A percentile compares a stretch with the other conserved stretches of the same genome.
Conservation (phyloP, 2,329 filamentous ascomycete species). For the Mycosphaerella sp. region DNA sequence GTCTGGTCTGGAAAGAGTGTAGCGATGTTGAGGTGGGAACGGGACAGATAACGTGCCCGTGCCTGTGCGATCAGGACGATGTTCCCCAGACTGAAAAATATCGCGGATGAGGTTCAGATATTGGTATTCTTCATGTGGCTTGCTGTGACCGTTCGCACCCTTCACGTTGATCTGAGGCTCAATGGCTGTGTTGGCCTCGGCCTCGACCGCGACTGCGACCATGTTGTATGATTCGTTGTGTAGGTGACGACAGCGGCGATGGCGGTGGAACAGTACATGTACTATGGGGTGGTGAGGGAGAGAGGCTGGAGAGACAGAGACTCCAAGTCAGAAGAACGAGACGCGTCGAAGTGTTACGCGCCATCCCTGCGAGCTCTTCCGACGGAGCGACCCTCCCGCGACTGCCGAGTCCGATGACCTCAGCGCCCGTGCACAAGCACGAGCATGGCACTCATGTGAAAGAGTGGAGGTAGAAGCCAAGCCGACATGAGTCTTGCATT, state of each 20-base stretch:
- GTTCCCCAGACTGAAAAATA: slow-evolving; percentile 77
- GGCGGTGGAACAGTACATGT: too few relatives aligned
- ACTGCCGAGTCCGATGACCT: too few relatives aligned
- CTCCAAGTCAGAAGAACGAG: background rate
- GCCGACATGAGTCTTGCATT: too few relatives aligned
- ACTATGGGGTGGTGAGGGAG: too few relatives aligned
- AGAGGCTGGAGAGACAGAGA: too few relatives aligned
- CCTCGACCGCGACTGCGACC: slow-evolving; percentile 31
- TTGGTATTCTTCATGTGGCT: slow-evolving; percentile 77
- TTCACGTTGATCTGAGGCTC: slow-evolving; percentile 18
- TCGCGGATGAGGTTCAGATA: slow-evolving; percentile 84
- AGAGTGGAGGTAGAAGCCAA: too few relatives aligned
- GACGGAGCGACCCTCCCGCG: too few relatives aligned
- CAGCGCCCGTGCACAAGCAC: too few relatives aligned
- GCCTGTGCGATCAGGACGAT: slow-evolving; percentile 87
- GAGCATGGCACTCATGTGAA: too few relatives aligned
- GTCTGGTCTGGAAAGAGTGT: slow-evolving; percentile 62
- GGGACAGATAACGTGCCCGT: slow-evolving; percentile 90
- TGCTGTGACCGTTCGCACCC: slow-evolving; percentile 21
- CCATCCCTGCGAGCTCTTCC: slow-evolving; percentile 2
- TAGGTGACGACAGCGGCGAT: background rate
- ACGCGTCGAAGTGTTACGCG: slow-evolving; percentile 9
- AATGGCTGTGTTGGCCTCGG: background rate
- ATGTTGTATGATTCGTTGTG: slow-evolving; percentile 17
- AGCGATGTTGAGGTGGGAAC: slow-evolving; percentile 79